Conservation (phyloP, 805 yeast species). For the Nakazawaea ernobii region DNA sequence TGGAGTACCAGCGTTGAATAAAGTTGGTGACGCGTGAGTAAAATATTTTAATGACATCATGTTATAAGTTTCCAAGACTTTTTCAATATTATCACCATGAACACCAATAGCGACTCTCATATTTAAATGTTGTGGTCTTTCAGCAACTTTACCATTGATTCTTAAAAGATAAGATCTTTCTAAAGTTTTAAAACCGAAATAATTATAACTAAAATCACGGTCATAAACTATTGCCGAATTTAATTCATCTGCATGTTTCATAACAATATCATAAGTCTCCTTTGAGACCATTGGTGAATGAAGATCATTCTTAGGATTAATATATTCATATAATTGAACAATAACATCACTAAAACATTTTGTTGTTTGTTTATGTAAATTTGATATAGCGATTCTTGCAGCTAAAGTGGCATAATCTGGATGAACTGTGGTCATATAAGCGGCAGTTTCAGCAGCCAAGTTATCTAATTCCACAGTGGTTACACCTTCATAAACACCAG, state of each 20-base stretch:
- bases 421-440: conserved; percentile 89
- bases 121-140: conserved; percentile 86
- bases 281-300: conserved; percentile 61
- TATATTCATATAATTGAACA: conserved; percentile 55
- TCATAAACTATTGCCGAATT: conserved; percentile 64
- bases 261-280: conserved; percentile 51
- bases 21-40: conserved; percentile 93
- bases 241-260: conserved; percentile 50
- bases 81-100: conserved; percentile 62
- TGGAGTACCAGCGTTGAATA: conserved; percentile 90
- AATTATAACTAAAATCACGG: conserved; percentile 74
- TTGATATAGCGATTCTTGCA: conserved; percentile 81
- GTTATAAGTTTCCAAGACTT: conserved; percentile 76
- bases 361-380: conserved; percentile 80
- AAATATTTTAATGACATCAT: conserved; percentile 83
- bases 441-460: conserved; percentile 86
- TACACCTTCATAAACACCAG: conserved; percentile 45
- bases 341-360: conserved; percentile 71
- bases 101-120: conserved; percentile 92
- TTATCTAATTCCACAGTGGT: conserved; percentile 33
- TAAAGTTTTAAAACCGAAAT: conserved; percentile 89
- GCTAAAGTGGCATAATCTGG: conserved; percentile 92
- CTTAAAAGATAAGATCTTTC: conserved; percentile 79
- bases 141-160: conserved; percentile 61
- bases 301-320: conserved; percentile 65